Percentiles rank a stretch among this genome's conserved stretches.
Conservation (phyloP, 441 rosid genomes). For the Mallotus repandus region DNA sequence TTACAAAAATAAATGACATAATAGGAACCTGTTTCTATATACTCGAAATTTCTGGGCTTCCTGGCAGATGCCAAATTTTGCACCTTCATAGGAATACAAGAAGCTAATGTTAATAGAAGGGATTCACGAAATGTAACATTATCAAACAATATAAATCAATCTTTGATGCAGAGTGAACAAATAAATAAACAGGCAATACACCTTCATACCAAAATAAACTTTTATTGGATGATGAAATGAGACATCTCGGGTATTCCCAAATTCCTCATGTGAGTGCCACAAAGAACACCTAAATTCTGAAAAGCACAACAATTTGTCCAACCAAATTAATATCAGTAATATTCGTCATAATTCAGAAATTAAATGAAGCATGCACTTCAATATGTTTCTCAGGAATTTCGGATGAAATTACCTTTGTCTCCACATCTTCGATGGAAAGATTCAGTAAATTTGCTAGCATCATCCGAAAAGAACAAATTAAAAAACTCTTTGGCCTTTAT, state of each 20-base stretch:
- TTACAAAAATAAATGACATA: constrained; percentile 4
- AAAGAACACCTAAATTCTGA: constrained; percentile 80
- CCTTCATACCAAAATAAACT: constrained; percentile 76
- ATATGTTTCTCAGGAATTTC: constrained; percentile 21
- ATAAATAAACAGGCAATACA: constrained; percentile 9
- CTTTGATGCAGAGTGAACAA: constrained; percentile 10
- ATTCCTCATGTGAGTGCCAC: constrained; percentile 69
- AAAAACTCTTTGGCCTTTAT: constrained; percentile 77
- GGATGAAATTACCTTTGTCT: constrained; percentile 71
- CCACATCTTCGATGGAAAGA: constrained; percentile 78
- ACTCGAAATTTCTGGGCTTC: constrained; percentile 79
- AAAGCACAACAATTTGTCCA: constrained; percentile 21
- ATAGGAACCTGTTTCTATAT: constrained; percentile 67
- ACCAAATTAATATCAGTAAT: constrained; percentile 2
- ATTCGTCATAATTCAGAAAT: too few species aligned
- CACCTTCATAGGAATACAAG: constrained; percentile 49
- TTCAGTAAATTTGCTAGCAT: constrained; percentile 56
- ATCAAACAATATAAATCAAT: background rate
- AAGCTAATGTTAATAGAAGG: background rate
- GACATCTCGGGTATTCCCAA: constrained; percentile 71
- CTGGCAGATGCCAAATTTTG: constrained; percentile 89
- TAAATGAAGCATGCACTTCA: constrained; percentile 13
- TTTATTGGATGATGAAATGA: constrained; percentile 95
- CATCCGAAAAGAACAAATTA: constrained; percentile 70
- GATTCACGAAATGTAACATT: background rate